A percentile compares a stretch with the other conserved stretches of the same genome.
Conservation (phyloP, 495 filamentous ascomycete genomes). For the Annulohypoxylon maeteangense region DNA sequence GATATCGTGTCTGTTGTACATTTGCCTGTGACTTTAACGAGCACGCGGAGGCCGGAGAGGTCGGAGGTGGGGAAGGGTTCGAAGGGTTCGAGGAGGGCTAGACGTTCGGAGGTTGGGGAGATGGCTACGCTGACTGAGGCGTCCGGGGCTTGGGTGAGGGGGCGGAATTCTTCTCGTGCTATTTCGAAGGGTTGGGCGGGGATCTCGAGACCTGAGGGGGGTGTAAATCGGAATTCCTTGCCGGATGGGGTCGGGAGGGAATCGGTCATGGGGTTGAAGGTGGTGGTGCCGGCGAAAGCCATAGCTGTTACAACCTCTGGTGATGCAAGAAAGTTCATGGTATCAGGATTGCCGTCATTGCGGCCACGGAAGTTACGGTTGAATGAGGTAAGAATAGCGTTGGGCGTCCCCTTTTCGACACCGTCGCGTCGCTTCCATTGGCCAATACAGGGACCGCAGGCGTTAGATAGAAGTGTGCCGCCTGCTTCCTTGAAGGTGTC, state of each 20-base stretch:
- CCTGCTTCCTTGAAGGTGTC: slow-evolving; percentile 88
- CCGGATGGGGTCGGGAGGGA: slow-evolving; percentile 83
- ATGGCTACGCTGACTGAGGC: slow-evolving; percentile 74
- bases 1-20: slow-evolving; percentile 99
- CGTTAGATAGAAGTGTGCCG: slow-evolving; percentile 91
- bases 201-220: slow-evolving; percentile 81
- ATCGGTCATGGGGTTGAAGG: slow-evolving; percentile 96
- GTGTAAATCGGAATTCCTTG: slow-evolving; percentile 82
- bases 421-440: slow-evolving; percentile 95
- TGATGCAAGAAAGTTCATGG: slow-evolving; percentile 98
- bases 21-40: slow-evolving; percentile 95
- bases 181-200: slow-evolving; percentile 80
- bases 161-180: slow-evolving; percentile 80
- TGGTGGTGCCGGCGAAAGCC: slow-evolving; percentile 89
- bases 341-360: slow-evolving; percentile 94
- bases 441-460: slow-evolving; percentile 94
- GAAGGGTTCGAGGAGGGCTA: slow-evolving; percentile 93
- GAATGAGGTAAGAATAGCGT: slow-evolving; percentile 96
- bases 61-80: slow-evolving; percentile 81
- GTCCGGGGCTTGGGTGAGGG: slow-evolving; percentile 75
- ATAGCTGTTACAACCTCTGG: slow-evolving; percentile 97
- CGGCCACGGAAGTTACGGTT: slow-evolving; percentile 98
- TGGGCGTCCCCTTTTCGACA: slow-evolving; percentile 81
- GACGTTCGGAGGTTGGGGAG: slow-evolving; percentile 83
- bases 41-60: slow-evolving; percentile 76